Base-by-base conservation (phyloP, 192 early-diverging fungal genomes). In the Umbelopsis sp. region DNA sequence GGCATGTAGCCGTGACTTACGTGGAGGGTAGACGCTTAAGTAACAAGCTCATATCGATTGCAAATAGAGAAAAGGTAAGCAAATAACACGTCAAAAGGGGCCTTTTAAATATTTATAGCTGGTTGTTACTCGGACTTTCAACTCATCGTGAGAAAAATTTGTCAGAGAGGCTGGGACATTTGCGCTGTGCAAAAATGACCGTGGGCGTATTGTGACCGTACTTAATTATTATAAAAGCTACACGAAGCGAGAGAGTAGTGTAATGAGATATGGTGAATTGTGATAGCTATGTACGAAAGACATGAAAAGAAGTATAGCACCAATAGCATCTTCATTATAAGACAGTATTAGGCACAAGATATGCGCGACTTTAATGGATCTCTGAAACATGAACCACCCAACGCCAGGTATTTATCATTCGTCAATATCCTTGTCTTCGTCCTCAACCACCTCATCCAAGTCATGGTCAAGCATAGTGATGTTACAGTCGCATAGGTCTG, bases 401-500 rank as follows among this genome's bases (percentile, higher is more conserved):
- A 9, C 11, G 25, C 55, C 33, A 18, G 27, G 7, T 37, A 15
- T 18, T 4, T 61, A 4, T 61, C 30, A 16, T 41, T 61, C 52
- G 5, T 12, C 52, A 27, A 27, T 30, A 35, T 64, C 25, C 25
- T 71, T 30, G 47, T 66, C 23, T 41, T 45, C 47, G 23, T 45
- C 37, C n/a, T 71, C 71, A 23, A 18, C n/a, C 37, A 4, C 1
- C n/a, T 10, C 10, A 7, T 61, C 30, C 4, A 70, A 25, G 1
- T 44, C 53, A 27, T 52, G 15, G 41, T 70, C 46, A 27, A 47
- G 13, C 21, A 53, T 20, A 4, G 46, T 51, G 20, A 74, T 49
- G 22, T 58, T 69, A 67, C 82, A 83, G 35, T 73, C 71, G 64
- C 82, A 83, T 5, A 78, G 22, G 4, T 35, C 22, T 61, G 76